Percentiles rank a stretch among this genome's conserved stretches.
These are phyloP conservation scores for Phaseolus lunatus DNA, from an alignment of 306 rosid genomes.

Conservation along the genomic window DNA sequence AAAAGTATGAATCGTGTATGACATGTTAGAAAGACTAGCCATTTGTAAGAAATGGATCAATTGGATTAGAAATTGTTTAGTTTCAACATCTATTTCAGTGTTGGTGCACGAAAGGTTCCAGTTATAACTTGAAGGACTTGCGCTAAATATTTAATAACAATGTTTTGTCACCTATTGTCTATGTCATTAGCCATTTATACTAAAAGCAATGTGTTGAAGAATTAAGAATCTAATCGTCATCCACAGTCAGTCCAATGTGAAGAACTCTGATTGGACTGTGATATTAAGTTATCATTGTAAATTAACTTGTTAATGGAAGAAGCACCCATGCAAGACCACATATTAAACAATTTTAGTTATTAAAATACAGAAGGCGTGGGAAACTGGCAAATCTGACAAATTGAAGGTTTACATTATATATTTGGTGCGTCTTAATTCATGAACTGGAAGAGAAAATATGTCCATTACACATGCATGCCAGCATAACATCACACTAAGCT, in stretches of 20 bases:
- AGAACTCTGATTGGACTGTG: constrained; percentile 39
- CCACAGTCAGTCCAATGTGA: constrained; percentile 30
- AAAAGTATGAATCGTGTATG: too few species aligned
- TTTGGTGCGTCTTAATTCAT: constrained; percentile 38
- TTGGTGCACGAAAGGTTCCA: too few species aligned
- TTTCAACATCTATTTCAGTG: too few species aligned
- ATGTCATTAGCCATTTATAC: too few species aligned
- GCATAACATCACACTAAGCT: constrained; percentile 33
- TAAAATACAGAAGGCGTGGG: constrained; percentile 30
- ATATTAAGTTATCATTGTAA: constrained; percentile 30
- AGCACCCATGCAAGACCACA: constrained; percentile 23
- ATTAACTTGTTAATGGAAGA: constrained; percentile 26
- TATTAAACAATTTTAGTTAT: constrained; percentile 32
- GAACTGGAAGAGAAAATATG: constrained; percentile 22
- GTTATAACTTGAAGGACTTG: too few species aligned
- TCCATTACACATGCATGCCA: constrained; percentile 31
- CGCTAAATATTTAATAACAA: too few species aligned
- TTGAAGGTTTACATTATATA: constrained; percentile 34
- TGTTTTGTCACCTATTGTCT: too few species aligned
- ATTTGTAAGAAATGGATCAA: too few species aligned
- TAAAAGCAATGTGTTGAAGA: neutral
- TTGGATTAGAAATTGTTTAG: too few species aligned
- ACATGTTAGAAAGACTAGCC: too few species aligned
- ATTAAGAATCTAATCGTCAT: constrained; percentile 19
- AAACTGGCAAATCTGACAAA: constrained; percentile 22